Base-by-base conservation (phyloP, 441 rosid species). In the Erodium trifolium region DNA sequence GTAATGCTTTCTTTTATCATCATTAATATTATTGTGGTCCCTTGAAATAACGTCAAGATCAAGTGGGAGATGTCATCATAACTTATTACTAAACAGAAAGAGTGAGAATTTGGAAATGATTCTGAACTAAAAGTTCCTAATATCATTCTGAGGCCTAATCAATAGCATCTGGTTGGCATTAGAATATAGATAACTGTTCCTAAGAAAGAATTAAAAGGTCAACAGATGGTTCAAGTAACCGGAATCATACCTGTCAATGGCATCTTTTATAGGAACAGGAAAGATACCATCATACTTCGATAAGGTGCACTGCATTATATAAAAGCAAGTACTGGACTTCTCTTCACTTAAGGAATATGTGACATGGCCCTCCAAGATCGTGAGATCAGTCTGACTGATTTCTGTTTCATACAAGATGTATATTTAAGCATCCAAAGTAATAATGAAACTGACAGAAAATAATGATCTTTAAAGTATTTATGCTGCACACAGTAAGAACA, bases 261-360 rank as follows among this genome's bases (percentile, higher is more conserved):
- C 77, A 72, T 84, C 86, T 72, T 73, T 76, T 1, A 87, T 67
- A 35, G 91, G 84, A 51, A 72, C 66, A 73, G 77, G 71, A 51
- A 71, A 68, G 67, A 71, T 57, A 72, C 72, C 63, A 23, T 70
- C 78, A 5, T 66, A 70, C 19, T 76, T 68, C 66, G 77, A 49
- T 71, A 80, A 75, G 64, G 74, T 76, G 81, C 89, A 80, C 73
- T 88, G 88, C 85, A 91, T 80, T 71, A 91, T 86, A 78, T 88
- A 93, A 77, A 93, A 87, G 68, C 83, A 76, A 27, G 82, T 66
- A 11, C 83, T 76, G 19, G 93, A 77, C 81, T 88, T 88, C 74
- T 81, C 90, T 84, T 83, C 84, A 70, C 86, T 82, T 65, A 82
- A 67, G 41, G 97, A 90, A 67, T 75, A 83, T n/a, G 82, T 83